Base-by-base conservation (phyloP, 441 rosid genomes). In the Adansonia grandidieri region DNA sequence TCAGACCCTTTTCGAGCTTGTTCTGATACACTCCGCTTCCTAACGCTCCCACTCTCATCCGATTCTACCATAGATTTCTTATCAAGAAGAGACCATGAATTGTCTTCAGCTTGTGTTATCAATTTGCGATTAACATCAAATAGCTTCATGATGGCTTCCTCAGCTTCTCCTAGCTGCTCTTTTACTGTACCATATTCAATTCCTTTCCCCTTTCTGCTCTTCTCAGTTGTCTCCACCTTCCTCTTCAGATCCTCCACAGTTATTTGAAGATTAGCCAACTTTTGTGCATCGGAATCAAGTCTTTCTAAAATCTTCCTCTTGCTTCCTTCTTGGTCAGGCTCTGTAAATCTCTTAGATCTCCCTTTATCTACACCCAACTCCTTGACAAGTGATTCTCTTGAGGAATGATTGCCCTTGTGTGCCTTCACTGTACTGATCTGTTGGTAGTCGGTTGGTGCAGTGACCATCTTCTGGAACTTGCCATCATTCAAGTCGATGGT, bases 1-100 rank as follows among this genome's bases (percentile, higher is more conserved):
- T 97, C 98, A 5, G 97, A 93, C 72, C 86, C 93, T 81, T 88
- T 89, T 79, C 89, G 88, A 54, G 97, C 97, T 81, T 97, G 96
- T 74, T 94, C 98, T 2, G 90, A 84, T 53, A 88, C 74, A 77
- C 83, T 85, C 74, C 85, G 88, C 79, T 82, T 86, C 65, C 89
- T 86, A 11, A 73, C 74, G 45, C 64, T 86, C 71, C 86, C 85
- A 60, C 74, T 82, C 80, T 87, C 95, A 57, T 92, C 94, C 0
- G 82, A 65, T 61, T 86, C 87, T 19, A 37, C 32, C 13, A 84
- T 60, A 22, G 91, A 79, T 78, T 87, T 90, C 32, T 86, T 88
- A 53, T 89, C 89, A 9, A 75, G 64, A 57, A 6, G 72, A 77
- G 84, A 78, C 76, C 73, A 71, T 68, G 85, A 83, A 22, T 85